Base-by-base conservation (phyloP, 495 filamentous ascomycete species). In the Lindgomyces ingoldianus region DNA sequence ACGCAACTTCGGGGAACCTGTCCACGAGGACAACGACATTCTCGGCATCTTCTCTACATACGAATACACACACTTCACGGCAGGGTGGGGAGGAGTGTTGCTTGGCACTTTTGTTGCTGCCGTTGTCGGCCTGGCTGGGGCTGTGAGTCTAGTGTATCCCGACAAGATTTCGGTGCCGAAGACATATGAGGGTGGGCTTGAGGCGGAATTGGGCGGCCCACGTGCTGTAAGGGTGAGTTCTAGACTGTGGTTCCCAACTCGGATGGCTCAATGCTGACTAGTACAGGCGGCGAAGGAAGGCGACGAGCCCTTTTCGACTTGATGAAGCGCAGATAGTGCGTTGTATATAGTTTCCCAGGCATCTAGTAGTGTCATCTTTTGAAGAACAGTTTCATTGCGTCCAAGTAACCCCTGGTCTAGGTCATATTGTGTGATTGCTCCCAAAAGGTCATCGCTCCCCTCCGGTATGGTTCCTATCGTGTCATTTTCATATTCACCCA, bases 21-120 rank as follows among this genome's bases (percentile, higher is more conserved):
- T 96, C 26, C 93, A 99, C 75, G 95, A 99, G 77, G 95, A 99
- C 76, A 87, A 98, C 73, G 95, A 99, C 75, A 86, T 96, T 56
- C 82, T 98, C 21, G 93, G 93, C 71, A 87, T 96, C 58, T 93
- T 99, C 79, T 87, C 89, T 52, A 84, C 90, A 1, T 85, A 96
- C 72, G 89, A 93, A 67, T 98, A 99, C 78, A 93, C 85, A 24
- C 93, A 94, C 79, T 84, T 88, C 63, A 84, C 81, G 42, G 74
- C 93, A 25, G 81, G 84, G 69, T 90, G 87, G 79, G 92, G 85
- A 50, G 71, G 87, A 48, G 72, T 89, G 44, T 86, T 93, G 75
- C 73, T 95, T 59, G 90, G 90, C 52, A 77, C 74, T 65, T 96
- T 96, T 72, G 78, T 96, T 18, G 83, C 78, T 10, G 77, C 80